These are phyloP conservation scores for Pharnaceum exiguum DNA, from an alignment of 148 eudicot genomes.

Conservation along the genomic window DNA sequence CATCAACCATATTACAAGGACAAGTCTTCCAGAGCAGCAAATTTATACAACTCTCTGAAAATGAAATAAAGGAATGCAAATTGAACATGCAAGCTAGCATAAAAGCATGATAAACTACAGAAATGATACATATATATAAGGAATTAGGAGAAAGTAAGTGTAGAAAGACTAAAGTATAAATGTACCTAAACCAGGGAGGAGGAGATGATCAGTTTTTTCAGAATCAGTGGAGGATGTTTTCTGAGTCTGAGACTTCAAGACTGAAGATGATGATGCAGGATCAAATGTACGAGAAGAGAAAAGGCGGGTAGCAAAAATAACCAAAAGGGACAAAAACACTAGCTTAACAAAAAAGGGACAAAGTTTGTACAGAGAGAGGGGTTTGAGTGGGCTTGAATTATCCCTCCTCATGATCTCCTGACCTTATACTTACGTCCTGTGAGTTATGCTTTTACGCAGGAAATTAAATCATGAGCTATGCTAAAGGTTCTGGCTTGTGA, in stretches of 20 bases:
- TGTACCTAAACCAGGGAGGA: conserved; percentile 26
- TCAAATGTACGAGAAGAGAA: conserved; percentile 39
- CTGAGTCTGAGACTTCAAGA: conserved; percentile 8
- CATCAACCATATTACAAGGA: too few species aligned
- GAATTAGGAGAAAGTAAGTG: not conserved
- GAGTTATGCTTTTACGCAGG: not conserved
- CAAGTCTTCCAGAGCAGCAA: too few species aligned
- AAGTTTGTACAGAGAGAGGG: conserved; percentile 30
- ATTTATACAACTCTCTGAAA: too few species aligned
- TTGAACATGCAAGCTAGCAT: not conserved
- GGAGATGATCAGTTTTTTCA: conserved; percentile 6
- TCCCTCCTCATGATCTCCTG: conserved; percentile 22
- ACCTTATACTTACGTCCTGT: not conserved
- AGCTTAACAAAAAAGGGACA: conserved; percentile 41
- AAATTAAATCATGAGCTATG: not conserved
- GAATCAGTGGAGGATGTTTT: conserved; percentile 16
- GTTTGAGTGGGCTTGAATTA: conserved; percentile 12
- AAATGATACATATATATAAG: not conserved
- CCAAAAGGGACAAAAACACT: conserved; percentile 33
- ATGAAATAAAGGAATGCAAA: too few species aligned
- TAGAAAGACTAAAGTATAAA: not conserved
- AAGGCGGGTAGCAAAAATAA: conserved; percentile 51
- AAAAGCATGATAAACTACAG: not conserved
- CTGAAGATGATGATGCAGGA: conserved; percentile 26
- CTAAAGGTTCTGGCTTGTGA: not conserved